Evolutionary conservation across 2,329 filamentous ascomycete species (phyloP).

Genomic region (Pyrenochaeta sp.): DNA sequence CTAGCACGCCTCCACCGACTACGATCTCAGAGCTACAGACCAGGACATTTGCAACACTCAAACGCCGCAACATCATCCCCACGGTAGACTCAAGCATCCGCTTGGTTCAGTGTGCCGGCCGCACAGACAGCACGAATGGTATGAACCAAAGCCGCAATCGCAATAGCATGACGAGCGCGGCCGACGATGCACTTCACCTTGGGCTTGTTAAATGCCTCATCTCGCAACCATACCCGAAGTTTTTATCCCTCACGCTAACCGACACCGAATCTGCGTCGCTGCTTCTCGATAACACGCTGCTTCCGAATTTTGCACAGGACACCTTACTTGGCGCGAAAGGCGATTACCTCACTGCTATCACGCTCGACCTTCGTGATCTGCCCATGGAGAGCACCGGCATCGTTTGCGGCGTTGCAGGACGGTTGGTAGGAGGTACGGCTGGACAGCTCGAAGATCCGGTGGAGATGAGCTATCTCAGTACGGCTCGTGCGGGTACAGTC

Average conservation of each 20-base stretch:
- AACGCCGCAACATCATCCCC: constrained; percentile 77
- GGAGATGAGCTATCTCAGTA: constrained; percentile 91
- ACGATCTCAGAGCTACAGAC: constrained; percentile 80
- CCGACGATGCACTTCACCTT: constrained; percentile 56
- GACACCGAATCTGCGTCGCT: constrained; percentile 78
- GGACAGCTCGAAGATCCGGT: constrained; percentile 55
- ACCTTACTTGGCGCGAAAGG: constrained; percentile 79
- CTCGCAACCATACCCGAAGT: constrained; percentile 64
- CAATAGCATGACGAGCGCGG: constrained; percentile 43
- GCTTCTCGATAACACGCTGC: constrained; percentile 73
- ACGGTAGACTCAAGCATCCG: constrained; percentile 73
- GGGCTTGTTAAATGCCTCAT: constrained; percentile 60
- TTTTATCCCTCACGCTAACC: constrained; percentile 77
- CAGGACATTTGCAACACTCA: constrained; percentile 85
- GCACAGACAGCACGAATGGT: constrained; percentile 49
- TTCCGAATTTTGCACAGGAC: constrained; percentile 65
- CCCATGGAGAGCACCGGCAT: constrained; percentile 92
- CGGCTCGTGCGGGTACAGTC: constrained; percentile 86
- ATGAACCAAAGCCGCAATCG: constrained; percentile 35
- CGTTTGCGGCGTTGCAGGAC: constrained; percentile 89
- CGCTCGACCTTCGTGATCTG: constrained; percentile 81
- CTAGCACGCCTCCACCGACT: constrained; percentile 78
- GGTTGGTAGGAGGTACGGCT: constrained; percentile 75
- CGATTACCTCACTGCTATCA: constrained; percentile 81
- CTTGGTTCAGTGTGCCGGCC: constrained; percentile 83